Evolutionary conservation across 345 rosid genomes (phyloP), one percentile per base, ranked within the genome.

Genomic region (Luvunga scandens): DNA sequence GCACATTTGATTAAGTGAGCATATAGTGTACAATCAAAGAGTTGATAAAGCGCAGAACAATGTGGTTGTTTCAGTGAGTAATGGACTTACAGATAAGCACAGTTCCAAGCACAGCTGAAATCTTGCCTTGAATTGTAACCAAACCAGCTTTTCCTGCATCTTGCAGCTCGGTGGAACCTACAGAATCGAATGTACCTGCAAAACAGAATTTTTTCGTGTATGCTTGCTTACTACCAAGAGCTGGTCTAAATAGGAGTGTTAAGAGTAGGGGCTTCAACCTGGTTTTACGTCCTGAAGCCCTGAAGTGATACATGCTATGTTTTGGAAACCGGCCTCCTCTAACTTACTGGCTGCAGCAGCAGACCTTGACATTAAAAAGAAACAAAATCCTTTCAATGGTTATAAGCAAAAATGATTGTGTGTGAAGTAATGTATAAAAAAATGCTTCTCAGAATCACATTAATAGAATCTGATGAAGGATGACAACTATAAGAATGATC

Each of bases 61-160:
- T 45, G 50, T 45, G 18, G 18, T 13, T 45, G n/a, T 27, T 59
- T 50, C 36, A 34, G 1, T 1, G 30, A 55, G 33, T 13, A 50
- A 18, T 53, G 7, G 64, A 86, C 97, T 90, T 86, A 95, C 98
- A 95, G 82, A 95, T 73, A 18, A 95, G 98, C 53, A 93, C 92
- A 16, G 98, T 93, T 84, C 98, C 97, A 5, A 95, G 91, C 13
- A 94, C 94, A 66, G 97, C 97, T 19, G 98, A 94, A 83, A 94
- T 91, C 83, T 93, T 85, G 77, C 98, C 98, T 90, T 94, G 98
- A 76, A 94, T 34, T 18, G 95, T 91, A 56, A 91, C 79, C 84
- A 94, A 86, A 77, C 98, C 98, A 45, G 97, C 98, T 89, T 95
- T 95, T 67, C 98, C 98, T 39, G 98, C 98, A 75, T 91, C 74